A percentile compares a stretch with the other conserved stretches of the same genome.
phyloP scores from a whole-genome alignment of 2,329 filamentous ascomycete genomes.

The Clonostachys solani region DNA sequence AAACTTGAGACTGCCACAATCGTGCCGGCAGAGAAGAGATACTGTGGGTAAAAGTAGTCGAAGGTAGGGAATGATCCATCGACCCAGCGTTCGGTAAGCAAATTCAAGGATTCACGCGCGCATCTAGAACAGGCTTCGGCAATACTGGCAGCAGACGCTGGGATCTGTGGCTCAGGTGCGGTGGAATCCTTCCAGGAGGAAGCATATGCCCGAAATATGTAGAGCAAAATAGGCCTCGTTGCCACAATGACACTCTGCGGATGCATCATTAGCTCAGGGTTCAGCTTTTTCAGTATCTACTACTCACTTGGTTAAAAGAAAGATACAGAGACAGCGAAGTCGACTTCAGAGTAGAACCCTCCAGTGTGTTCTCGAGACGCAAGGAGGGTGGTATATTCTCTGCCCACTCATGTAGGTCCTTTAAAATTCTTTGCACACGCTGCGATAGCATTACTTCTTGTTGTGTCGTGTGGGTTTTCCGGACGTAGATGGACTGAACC shows the following conservation, averaged over 20 bases:
- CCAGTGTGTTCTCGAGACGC: slow-evolving; percentile 10
- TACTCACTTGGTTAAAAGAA: slow-evolving; percentile 19
- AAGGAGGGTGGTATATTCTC: slow-evolving; percentile 21
- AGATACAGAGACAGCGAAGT: slow-evolving; percentile 24
- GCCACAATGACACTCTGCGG: background rate
- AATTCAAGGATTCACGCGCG: background rate
- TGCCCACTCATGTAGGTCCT: slow-evolving; percentile 20
- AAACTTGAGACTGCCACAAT: background rate
- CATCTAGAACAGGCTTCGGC: background rate
- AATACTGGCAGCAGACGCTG: background rate
- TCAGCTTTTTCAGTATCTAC: no score
- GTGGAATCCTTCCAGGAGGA: background rate
- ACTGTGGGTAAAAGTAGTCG: background rate
- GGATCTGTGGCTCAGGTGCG: background rate
- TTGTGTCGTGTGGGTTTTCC: slow-evolving; percentile 6
- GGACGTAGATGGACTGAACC: slow-evolving; percentile 23
- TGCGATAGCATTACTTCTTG: slow-evolving; percentile 15
- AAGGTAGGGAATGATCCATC: background rate
- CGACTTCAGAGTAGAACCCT: slow-evolving; percentile 5
- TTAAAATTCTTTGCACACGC: slow-evolving; percentile 22
- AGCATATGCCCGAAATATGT: background rate
- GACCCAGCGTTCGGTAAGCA: background rate
- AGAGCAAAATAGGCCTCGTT: background rate
- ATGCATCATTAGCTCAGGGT: background rate
- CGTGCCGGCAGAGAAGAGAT: background rate